Evolutionary conservation across 2,329 filamentous ascomycete genomes (phyloP).

Genomic region (Venturia nashicola): DNA sequence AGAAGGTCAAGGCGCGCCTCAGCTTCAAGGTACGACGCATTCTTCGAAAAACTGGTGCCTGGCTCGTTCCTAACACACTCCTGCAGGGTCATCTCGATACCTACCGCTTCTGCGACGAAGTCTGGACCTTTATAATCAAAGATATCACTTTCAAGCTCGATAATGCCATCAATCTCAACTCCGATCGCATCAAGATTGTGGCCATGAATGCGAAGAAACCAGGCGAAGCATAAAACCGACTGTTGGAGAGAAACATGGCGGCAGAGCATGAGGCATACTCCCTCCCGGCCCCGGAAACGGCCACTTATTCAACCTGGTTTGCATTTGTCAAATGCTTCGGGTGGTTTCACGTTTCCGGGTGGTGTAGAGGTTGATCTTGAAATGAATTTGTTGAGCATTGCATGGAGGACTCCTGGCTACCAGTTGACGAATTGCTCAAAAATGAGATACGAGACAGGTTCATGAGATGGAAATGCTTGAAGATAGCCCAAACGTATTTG

Average conservation of each 20-base stretch:
- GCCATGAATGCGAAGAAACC: conserved; percentile 12
- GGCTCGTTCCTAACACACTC: background rate
- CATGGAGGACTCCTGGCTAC: background rate
- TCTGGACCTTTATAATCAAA: conserved; percentile 99
- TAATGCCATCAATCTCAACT: conserved; percentile 58
- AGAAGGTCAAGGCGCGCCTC: conserved; percentile 81
- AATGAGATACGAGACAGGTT: too few relatives aligned
- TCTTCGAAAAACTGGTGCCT: background rate
- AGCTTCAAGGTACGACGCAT: conserved; percentile 71
- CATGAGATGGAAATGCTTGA: background rate
- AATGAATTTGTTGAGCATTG: background rate
- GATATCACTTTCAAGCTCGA: conserved; percentile 99
- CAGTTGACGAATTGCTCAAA: too few relatives aligned
- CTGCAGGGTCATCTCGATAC: conserved; percentile 88
- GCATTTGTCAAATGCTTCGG: background rate
- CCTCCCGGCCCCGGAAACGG: background rate
- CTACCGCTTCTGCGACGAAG: conserved; percentile 98
- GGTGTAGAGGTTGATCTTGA: background rate
- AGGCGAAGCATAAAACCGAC: conserved; percentile 7
- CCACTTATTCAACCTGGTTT: background rate
- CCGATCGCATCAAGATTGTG: conserved; percentile 96
- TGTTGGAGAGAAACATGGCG: background rate
- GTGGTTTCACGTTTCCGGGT: background rate
- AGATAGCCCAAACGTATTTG: too few relatives aligned
- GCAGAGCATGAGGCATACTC: background rate